Percentiles rank a stretch among this genome's conserved stretches.
phyloP scores from a whole-genome alignment of 805 yeast species.

The Ogataea haglerorum region DNA sequence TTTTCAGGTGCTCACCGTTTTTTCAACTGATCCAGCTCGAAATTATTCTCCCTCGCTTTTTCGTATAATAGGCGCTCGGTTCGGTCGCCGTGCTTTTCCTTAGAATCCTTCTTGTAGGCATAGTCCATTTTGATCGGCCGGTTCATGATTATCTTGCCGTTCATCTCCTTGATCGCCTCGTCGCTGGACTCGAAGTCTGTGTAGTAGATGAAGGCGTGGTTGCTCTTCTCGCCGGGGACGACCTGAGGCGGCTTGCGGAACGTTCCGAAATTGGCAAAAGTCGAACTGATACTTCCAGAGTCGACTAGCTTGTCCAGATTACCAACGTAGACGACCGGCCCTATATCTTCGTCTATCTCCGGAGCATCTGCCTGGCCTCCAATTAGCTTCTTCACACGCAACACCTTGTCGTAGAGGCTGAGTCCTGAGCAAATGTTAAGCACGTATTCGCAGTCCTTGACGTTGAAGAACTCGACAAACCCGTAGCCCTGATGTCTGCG shows the following conservation, averaged over 20 bases:
- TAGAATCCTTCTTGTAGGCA: slow-evolving; percentile 63
- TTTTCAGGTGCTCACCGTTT: slow-evolving; percentile 1
- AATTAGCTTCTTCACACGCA: slow-evolving; percentile 51
- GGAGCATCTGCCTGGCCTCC: slow-evolving; percentile 10
- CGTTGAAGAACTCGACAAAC: slow-evolving; percentile 65
- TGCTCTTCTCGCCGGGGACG: slow-evolving; percentile 49
- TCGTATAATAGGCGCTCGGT: slow-evolving; percentile 68
- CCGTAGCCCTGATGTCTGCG: slow-evolving; percentile 83
- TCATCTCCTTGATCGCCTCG: slow-evolving; percentile 62
- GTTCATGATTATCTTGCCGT: slow-evolving; percentile 69
- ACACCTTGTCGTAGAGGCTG: slow-evolving; percentile 54
- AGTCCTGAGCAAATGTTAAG: slow-evolving; percentile 56
- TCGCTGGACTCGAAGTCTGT: slow-evolving; percentile 68
- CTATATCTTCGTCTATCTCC: slow-evolving; percentile 32
- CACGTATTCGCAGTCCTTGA: slow-evolving; percentile 69
- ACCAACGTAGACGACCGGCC: slow-evolving; percentile 53
- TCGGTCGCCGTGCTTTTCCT: slow-evolving; percentile 72
- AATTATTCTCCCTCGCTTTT: slow-evolving; percentile 26
- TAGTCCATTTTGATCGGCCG: slow-evolving; percentile 58
- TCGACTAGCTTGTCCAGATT: slow-evolving; percentile 67
- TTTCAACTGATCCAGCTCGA: slow-evolving; percentile 5
- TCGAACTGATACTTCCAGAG: slow-evolving; percentile 48
- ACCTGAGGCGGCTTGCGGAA: slow-evolving; percentile 45
- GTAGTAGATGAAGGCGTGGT: slow-evolving; percentile 67
- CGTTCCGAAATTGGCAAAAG: slow-evolving; percentile 69